Evolutionary conservation across 1,139 yeast genomes (phyloP), one percentile per base, ranked within the genome.

Genomic region (Spencermartinsiella ligniputridi): DNA sequence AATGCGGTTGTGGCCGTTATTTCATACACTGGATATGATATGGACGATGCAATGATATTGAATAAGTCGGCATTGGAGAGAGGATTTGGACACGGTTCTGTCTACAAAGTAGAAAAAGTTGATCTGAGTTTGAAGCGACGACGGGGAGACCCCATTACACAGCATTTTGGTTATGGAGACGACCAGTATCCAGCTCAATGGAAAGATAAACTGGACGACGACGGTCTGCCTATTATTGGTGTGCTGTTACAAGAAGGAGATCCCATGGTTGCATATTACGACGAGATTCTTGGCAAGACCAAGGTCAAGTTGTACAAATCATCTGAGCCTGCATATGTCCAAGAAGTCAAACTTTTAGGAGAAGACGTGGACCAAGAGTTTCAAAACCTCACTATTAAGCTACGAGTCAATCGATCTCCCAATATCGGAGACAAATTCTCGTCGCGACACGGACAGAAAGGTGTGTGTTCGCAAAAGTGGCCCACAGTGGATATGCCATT

Each of bases 21-120:
- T 61, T 89, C 98, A 0, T 92, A 92, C 66, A 94, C 99, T 5
- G 98, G 98, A 57, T 92, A 92, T 64, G 99, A 92, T 85, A 92
- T 92, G 98, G 84, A 92, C 71, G 99, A 92, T 69, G 99, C 98
- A 63, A 92, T 92, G 98, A 92, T 92, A 62, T 80, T 92, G 59
- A 94, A 92, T 68, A 92, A 92, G 67, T 84, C 95, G 40, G 96
- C 97, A 0, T 95, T 90, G 61, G 99, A 92, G 70, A 79, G 99
- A 66, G 99, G 98, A 0, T 94, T 92, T 56, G 98, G 95, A 19
- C 94, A 92, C 59, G 98, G 98, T 69, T 87, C 96, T 2, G 94
- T 92, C 52, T 89, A 87, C 70, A 92, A 94, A 69, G 94, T 85
- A 29, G 98, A 92, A 64, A 88, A 88, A 68, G 77, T 92, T 44